phyloP scores from a whole-genome alignment of 208 protist species.

The Leptomonas seymouri region DNA sequence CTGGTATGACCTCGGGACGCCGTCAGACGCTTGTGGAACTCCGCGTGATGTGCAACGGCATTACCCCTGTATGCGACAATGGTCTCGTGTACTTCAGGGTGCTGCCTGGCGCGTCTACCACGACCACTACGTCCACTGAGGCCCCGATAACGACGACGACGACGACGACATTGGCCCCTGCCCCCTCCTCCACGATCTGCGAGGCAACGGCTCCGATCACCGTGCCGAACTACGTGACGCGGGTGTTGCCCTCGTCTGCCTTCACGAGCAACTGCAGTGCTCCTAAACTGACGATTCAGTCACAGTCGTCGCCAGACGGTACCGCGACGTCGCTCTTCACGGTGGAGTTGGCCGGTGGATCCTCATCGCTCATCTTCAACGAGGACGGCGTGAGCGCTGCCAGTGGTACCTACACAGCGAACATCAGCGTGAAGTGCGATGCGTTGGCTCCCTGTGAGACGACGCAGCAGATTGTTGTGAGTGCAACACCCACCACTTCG shows the following conservation, averaged over 20 bases:
- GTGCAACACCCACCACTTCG: slow-evolving; percentile 8
- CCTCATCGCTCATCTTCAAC: slow-evolving; percentile 49
- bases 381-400: slow-evolving; percentile 23
- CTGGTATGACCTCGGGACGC: slow-evolving; percentile 20
- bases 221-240: slow-evolving; percentile 12
- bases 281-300: slow-evolving; percentile 15
- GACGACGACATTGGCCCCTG: slow-evolving; percentile 34
- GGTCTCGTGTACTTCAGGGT: slow-evolving; percentile 54
- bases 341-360: slow-evolving; percentile 4
- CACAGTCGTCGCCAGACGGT: slow-evolving; percentile 6
- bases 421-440: slow-evolving; percentile 49
- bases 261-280: slow-evolving; percentile 18
- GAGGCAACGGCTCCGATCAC: slow-evolving; percentile 25
- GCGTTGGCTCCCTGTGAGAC: slow-evolving; percentile 33
- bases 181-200: slow-evolving; percentile 18
- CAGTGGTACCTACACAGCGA: slow-evolving; percentile 49
- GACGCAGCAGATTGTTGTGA: slow-evolving; percentile 38
- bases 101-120: slow-evolving; percentile 16
- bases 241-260: slow-evolving; percentile 8
- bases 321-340: slow-evolving; percentile 26
- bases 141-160: too few relatives aligned
- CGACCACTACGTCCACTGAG: slow-evolving; percentile 37
- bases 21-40: slow-evolving; percentile 30
- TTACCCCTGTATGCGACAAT: slow-evolving; percentile 41
- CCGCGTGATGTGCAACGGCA: slow-evolving; percentile 51